Evolutionary conservation across 2,329 filamentous ascomycete genomes (phyloP), one percentile per base, ranked within the genome.

Genomic region (Fusarium hainanense): DNA sequence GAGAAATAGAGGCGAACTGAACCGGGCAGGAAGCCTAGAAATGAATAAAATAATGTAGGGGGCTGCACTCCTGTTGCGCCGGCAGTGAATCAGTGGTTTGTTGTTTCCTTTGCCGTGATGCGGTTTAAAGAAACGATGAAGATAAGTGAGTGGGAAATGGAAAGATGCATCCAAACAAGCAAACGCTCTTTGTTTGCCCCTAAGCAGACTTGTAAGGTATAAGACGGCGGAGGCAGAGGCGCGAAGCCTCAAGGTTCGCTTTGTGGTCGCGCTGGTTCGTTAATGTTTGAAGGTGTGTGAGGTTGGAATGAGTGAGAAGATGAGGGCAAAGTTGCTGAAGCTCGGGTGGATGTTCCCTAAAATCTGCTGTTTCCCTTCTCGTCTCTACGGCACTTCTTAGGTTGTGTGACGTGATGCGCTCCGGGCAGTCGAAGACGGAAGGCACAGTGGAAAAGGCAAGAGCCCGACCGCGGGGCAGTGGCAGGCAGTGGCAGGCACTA

Each of bases 351-450:
- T 66, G 54, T 64, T 52, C 43, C 54, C 56, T 50, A 52, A 55
- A 63, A 51, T 63, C 66, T 67, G 67, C 57, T 70, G 58, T 50
- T 46, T 54, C 49, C 52, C 54, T 62, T 63, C 57, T 30, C 32
- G 59, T 54, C 52, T 6, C 12, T 25, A 46, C 20, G 20, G n/a
- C 32, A 37, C 25, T 47, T 37, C 32, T 40, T 40, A 51, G 32
- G 27, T 69, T 54, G 66, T 63, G 72, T 74, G 70, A 73, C 69
- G 63, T 74, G 71, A 74, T 60, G 63, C 34, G 55, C 56, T 56
- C 56, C 28, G 34, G 34, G 34, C 34, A 37, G 47, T 57, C 32
- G 32, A 51, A 34, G 57, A 28, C 43, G 58, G 57, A 66, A 74
- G 71, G 56, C 56, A 49, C 64, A 51, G 52, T 60, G 67, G 64